phyloP scores from a whole-genome alignment of 345 rosid species.

The Populus alba region DNA sequence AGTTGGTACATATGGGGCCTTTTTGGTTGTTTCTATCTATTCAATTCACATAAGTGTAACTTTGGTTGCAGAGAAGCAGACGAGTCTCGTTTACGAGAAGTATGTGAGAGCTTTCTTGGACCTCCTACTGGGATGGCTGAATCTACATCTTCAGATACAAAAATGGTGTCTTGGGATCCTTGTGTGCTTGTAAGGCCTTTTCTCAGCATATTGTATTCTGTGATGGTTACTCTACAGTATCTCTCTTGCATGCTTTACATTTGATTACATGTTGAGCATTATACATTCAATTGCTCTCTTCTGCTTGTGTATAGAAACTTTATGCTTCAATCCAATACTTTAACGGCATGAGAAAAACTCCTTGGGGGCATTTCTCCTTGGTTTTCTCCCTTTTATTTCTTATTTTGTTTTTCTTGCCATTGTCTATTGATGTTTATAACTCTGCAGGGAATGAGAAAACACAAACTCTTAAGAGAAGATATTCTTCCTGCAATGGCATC shows the following conservation, averaged over 20 bases:
- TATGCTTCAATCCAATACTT: background rate
- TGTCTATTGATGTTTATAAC: background rate
- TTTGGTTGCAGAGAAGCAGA: constrained; percentile 79
- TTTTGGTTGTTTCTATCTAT: background rate
- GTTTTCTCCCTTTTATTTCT: too few species aligned
- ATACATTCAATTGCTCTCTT: background rate
- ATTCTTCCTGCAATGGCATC: constrained; percentile 97
- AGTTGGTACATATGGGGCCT: background rate
- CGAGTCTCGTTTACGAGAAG: constrained; percentile 90
- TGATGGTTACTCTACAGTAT: background rate
- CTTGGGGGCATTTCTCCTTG: background rate
- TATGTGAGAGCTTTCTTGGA: constrained; percentile 91
- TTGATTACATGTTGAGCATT: background rate
- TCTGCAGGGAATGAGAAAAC: constrained; percentile 88
- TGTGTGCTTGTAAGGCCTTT: constrained; percentile 61
- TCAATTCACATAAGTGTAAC: background rate
- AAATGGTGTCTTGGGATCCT: constrained; percentile 81
- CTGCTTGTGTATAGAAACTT: background rate
- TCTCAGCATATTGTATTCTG: background rate
- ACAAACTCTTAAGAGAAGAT: constrained; percentile 78
- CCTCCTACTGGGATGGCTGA: constrained; percentile 91
- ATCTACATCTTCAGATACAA: constrained; percentile 45
- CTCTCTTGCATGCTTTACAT: background rate
- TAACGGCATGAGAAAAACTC: background rate
- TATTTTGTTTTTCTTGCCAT: background rate